Base-by-base conservation (phyloP, 768 basidiomycete species). In the Lactarius sanguifluus region DNA sequence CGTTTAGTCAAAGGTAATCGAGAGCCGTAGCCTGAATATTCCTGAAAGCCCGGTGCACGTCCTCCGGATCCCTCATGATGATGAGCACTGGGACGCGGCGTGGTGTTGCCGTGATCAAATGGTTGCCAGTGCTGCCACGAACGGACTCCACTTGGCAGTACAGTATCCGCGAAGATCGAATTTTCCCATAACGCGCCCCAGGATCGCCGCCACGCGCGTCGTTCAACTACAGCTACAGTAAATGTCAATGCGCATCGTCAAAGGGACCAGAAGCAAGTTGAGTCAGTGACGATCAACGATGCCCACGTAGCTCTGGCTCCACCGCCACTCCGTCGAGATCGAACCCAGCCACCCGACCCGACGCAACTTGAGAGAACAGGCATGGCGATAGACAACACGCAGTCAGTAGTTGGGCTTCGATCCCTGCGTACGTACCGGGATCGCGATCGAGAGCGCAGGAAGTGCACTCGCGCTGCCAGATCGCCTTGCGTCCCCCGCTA, bases 231-330 rank as follows among this genome's bases (percentile, higher is more conserved):
- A 13, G 13, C 3, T 50, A 50, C 47, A 25, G 50, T 15, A 52
- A 52, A 52, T 25, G 50, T 52, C 50, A 52, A 52, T 13, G 50
- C 50, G 6, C 50, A 52, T 52, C 50, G 47, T n/a, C 45, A 47
- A 23, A 47, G n/a, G 3, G n/a, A 47, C 23, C 47, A 50, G 23
- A 50, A 25, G 47, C 47, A 3, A 47, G 23, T 50, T 12, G n/a
- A 12, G 47, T 23, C 2, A 5, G n/a, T 25, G 47, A 50, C 47
- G 47, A 25, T 25, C 47, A 23, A 50, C 18, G n/a, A 50, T 6
- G 23, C n/a, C 12, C 23, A 50, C 23, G 47, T 20, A 23, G 10
- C 47, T 6, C 23, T 10, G 5, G 23, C 23, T 23, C 47, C 47
- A 50, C 47, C 47, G 47, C 47, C 47, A 50, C 47, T 23, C 47